phyloP scores from a whole-genome alignment of 495 filamentous ascomycete species.

The Talaromyces ruber region DNA sequence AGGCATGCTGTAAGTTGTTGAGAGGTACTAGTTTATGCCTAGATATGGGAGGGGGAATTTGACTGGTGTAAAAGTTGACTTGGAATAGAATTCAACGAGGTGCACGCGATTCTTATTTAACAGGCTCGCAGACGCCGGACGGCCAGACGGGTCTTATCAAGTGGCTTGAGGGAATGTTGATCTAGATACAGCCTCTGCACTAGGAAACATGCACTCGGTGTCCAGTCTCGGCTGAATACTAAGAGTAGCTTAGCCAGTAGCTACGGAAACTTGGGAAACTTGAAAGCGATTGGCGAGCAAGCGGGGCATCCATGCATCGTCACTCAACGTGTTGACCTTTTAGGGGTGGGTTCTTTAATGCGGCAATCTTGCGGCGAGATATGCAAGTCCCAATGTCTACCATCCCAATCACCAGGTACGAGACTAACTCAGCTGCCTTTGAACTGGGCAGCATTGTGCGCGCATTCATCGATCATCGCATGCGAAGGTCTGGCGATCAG shows the following conservation, averaged over 20 bases:
- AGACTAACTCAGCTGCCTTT: neutral
- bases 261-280: neutral
- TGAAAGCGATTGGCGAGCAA: constrained; percentile 1
- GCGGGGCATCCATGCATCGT: neutral
- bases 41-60: neutral
- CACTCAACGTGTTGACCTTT: neutral
- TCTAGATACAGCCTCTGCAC: neutral
- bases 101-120: neutral
- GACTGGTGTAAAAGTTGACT: neutral
- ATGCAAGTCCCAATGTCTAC: neutral
- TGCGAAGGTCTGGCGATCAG: neutral
- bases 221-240: neutral
- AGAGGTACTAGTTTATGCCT: neutral
- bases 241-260: neutral
- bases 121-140: neutral
- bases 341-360: neutral
- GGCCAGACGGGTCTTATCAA: neutral
- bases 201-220: neutral
- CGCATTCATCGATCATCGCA: neutral
- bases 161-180: neutral
- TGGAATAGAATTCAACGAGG: neutral
- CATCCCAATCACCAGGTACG: neutral
- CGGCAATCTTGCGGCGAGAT: neutral
- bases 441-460: neutral
- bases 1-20: constrained; percentile 40